A percentile compares a stretch with the other conserved stretches of the same genome.
phyloP scores from a whole-genome alignment of 164 flowering plant species.

The Vitis labrusca region DNA sequence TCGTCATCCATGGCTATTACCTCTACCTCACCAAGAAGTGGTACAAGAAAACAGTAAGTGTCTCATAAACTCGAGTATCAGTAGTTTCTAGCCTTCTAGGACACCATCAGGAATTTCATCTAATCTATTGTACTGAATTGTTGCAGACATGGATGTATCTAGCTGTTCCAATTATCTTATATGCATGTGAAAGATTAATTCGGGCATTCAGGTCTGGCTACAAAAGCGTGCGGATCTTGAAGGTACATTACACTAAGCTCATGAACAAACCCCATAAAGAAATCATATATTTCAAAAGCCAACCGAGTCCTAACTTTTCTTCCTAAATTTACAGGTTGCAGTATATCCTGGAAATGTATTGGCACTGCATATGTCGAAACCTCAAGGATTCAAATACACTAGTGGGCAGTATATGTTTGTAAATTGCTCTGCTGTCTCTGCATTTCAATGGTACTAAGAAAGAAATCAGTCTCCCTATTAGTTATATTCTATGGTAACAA shows the following conservation, averaged over 20 bases:
- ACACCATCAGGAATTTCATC: not conserved
- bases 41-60: conserved; percentile 72
- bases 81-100: too few species aligned
- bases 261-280: not conserved
- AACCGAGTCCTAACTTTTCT: too few species aligned
- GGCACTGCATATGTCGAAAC: conserved; percentile 58
- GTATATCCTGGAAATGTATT: conserved; percentile 70
- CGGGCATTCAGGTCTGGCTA: conserved; percentile 50
- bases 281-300: too few species aligned
- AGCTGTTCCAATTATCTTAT: conserved; percentile 42
- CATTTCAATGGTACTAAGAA: conserved; percentile 43
- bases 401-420: conserved; percentile 71
- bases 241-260: conserved; percentile 26
- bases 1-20: conserved; percentile 59
- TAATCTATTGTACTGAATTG: not conserved
- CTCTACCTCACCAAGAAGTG: conserved; percentile 66
- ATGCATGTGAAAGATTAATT: conserved; percentile 46
- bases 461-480: too few species aligned
- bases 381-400: conserved; percentile 58
- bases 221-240: conserved; percentile 40
- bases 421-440: conserved; percentile 59
- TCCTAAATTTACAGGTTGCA: conserved; percentile 40
- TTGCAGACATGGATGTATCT: conserved; percentile 69
- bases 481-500: too few species aligned
- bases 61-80: not conserved